Conservation (phyloP, 192 early-diverging fungal genomes). For the Neocallimastix lanati region DNA sequence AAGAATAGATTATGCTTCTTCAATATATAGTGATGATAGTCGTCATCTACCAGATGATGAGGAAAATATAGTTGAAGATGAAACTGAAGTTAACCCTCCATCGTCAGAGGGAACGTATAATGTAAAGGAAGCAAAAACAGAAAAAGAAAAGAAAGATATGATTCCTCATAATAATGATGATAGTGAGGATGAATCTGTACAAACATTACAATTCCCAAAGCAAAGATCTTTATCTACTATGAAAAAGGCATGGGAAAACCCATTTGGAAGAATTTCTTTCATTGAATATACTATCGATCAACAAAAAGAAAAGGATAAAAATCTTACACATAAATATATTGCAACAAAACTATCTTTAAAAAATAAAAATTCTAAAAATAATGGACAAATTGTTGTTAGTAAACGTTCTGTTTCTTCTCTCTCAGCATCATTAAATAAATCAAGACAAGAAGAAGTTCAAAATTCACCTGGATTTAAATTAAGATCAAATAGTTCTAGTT, state of each 20-base stretch:
- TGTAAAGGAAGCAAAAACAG: not conserved
- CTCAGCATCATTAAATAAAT: not conserved
- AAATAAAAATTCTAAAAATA: not conserved
- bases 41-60: not conserved
- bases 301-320: not conserved
- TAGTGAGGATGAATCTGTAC: too few relatives aligned
- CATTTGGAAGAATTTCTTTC: not conserved
- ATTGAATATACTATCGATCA: not conserved
- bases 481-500: too few relatives aligned
- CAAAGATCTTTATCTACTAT: not conserved
- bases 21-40: not conserved
- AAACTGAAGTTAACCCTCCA: not conserved
- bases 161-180: not conserved
- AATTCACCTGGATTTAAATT: too few relatives aligned
- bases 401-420: not conserved
- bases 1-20: not conserved
- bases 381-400: not conserved
- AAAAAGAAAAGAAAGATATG: not conserved
- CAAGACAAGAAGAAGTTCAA: not conserved
- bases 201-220: not conserved
- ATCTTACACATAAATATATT: not conserved
- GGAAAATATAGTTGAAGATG: not conserved
- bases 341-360: not conserved
- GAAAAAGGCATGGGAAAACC: not conserved
- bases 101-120: not conserved